phyloP scores from a whole-genome alignment of 2,329 filamentous ascomycete genomes.

The Microsporum ferrugineum region DNA sequence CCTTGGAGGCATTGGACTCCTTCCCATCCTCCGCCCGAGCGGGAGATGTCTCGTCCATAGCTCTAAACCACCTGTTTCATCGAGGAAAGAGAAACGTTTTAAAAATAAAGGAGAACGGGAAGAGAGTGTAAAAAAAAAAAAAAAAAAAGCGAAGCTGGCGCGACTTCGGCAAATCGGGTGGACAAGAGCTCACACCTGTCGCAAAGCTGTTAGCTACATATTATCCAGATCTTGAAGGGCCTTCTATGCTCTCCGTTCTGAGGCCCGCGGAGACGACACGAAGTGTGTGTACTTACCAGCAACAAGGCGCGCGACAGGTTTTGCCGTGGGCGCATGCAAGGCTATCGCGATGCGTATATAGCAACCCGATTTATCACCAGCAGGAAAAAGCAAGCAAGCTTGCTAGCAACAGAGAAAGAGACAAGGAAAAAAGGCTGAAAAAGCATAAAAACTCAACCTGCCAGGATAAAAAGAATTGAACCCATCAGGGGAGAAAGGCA shows the following conservation, averaged over 20 bases:
- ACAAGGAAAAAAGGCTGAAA: neutral
- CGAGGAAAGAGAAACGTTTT: neutral
- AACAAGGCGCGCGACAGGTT: neutral
- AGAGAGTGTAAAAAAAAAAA: neutral
- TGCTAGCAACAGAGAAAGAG: neutral
- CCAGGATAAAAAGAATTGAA: neutral
- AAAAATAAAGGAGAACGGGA: neutral
- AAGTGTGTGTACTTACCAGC: neutral
- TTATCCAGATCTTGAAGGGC: neutral
- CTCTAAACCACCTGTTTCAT: neutral
- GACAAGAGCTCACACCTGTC: neutral
- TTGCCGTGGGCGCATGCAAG: constrained; percentile 3
- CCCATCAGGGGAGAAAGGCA: too few relatives aligned
- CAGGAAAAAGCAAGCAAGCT: neutral
- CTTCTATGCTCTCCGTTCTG: neutral
- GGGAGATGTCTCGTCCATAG: constrained; percentile 10
- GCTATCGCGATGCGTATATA: constrained; percentile 5
- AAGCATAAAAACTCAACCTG: neutral
- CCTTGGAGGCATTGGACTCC: constrained; percentile 6
- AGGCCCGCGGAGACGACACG: neutral
- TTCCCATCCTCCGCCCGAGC: constrained; percentile 7
- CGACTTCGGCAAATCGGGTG: neutral
- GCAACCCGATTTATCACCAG: constrained; percentile 2
- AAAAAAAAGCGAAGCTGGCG: neutral
- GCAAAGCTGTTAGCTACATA: neutral